Percentiles rank a stretch among this genome's conserved stretches.
These are phyloP conservation scores for Ceratocystiopsis brevicomis DNA, from an alignment of 2,329 filamentous ascomycete genomes.

Conservation along the genomic window DNA sequence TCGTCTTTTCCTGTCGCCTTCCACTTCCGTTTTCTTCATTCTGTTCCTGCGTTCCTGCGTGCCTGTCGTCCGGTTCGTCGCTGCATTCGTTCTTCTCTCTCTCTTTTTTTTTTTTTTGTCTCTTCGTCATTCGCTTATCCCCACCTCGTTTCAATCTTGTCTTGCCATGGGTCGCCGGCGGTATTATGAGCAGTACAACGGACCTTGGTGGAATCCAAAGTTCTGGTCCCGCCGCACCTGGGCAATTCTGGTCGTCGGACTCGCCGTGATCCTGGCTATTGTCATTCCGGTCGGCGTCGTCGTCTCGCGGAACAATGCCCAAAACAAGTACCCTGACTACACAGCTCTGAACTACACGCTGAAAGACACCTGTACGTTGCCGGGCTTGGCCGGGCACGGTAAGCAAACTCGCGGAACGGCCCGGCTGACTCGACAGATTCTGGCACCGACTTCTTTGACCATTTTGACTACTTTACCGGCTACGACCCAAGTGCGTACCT, in stretches of 20 bases:
- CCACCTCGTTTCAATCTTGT: background rate
- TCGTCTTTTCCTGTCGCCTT: background rate
- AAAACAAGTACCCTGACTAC: conserved; percentile 28
- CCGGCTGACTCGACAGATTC: conserved; percentile 18
- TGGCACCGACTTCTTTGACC: conserved; percentile 32
- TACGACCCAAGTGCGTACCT: conserved; percentile 25
- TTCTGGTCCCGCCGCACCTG: conserved; percentile 35
- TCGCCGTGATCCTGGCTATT: conserved; percentile 25
- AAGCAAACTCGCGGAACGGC: background rate
- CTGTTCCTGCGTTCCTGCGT: background rate
- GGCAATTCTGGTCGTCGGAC: conserved; percentile 20
- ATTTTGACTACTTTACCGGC: conserved; percentile 32
- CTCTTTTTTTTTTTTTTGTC: background rate
- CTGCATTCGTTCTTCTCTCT: background rate
- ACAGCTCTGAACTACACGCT: conserved; percentile 26
- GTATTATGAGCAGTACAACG: conserved; percentile 4
- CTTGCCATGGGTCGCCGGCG: conserved; percentile 5
- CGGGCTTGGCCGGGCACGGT: too few relatives aligned
- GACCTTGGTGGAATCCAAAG: conserved; percentile 20
- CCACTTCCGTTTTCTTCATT: background rate
- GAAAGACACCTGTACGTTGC: conserved; percentile 27
- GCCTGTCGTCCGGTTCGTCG: background rate
- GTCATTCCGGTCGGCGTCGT: conserved; percentile 27
- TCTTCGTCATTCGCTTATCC: background rate
- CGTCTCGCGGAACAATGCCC: conserved; percentile 16